Base-by-base conservation (phyloP, 2,329 filamentous ascomycete genomes). In the Chalaropsis ovoidea region DNA sequence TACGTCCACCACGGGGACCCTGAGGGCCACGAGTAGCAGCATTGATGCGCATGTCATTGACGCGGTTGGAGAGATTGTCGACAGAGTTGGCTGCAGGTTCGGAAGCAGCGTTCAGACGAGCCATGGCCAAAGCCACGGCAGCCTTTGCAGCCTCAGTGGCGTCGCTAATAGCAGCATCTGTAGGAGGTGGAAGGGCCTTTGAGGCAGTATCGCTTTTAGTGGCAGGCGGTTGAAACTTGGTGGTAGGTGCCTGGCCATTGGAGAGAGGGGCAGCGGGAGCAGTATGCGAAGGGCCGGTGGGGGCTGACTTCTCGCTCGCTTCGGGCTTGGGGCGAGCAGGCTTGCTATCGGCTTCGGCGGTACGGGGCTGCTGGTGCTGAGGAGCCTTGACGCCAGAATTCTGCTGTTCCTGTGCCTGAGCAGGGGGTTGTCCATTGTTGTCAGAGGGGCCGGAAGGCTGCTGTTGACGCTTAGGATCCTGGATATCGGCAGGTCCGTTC, bases 71-170 rank as follows among this genome's bases (percentile, higher is more conserved):
- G 67, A 92, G 73, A 69, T 90, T 90, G 69, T 91, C 88, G 72
- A 89, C 79, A 1, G 79, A 77, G 19, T 77, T 81, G 39, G 75
- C 76, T 42, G 76, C 78, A 22, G 73, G 70, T 47, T 75, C 74
- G 61, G 67, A 71, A 24, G 70, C 69, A 13, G 71, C 71, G 39
- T 75, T 75, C 2, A 92, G 79, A 71, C 89, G 87, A 0, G 88
- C 86, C 86, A 91, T 90, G 1, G 89, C 89, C 49, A 87, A 83
- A 63, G 88, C 87, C n/a, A 90, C 88, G 8, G 88, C 88, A 39
- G 87, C 88, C 70, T 85, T 86, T 0, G 88, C 88, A 47, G 86
- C 84, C 72, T 87, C 84, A 0, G 88, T 91, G 1, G 88, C 87
- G 75, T 88, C 86, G 68, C 83, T 80, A 10, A 86, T 77, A 58